Base-by-base conservation (phyloP, 805 yeast genomes). In the Wickerhamomyces bovis region DNA sequence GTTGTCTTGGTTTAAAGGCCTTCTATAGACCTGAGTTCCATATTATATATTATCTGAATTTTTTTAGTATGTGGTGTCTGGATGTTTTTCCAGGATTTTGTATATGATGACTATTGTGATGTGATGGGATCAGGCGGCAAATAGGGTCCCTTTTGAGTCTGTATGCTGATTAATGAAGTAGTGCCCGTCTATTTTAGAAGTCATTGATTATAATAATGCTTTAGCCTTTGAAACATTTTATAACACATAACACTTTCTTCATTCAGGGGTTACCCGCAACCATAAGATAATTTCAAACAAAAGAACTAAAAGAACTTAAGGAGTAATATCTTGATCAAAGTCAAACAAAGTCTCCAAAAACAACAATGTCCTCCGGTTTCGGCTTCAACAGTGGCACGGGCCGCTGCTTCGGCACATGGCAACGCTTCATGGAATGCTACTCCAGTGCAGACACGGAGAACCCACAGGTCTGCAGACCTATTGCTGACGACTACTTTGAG, bases 401-500 rank as follows among this genome's bases (percentile, higher is more conserved):
- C 53, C 71, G 77, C 49, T 74, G 78, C 61, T 74, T 69, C 53
- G 61, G 66, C 42, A 65, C 70, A 60, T 64, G 58, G 71, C 78
- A 73, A 56, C 62, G 64, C 45, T 73, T 70, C 51, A 60, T 73
- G 54, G 76, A 71, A 51, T 73, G 78, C 60, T 71, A 69, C 60
- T 65, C 77, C 13, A 64, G 69, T 43, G 65, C 64, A 38, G 56
- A 56, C 26, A 69, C 73, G 8, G 55, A 59, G 33, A 64, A 64
- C 45, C 63, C 68, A 23, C 47, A 53, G 16, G 62, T 68, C 48
- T 75, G 80, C 61, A 58, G 59, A 31, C 67, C 68, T n/a, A 55
- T 62, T 42, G 68, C 71, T 18, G 76, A 69, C 44, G 79, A 75
- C 56, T 75, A 74, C 63, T 58, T 63, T 42, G 80, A 75, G 61